phyloP scores from a whole-genome alignment of 441 rosid genomes.

The Omphalea diandra region DNA sequence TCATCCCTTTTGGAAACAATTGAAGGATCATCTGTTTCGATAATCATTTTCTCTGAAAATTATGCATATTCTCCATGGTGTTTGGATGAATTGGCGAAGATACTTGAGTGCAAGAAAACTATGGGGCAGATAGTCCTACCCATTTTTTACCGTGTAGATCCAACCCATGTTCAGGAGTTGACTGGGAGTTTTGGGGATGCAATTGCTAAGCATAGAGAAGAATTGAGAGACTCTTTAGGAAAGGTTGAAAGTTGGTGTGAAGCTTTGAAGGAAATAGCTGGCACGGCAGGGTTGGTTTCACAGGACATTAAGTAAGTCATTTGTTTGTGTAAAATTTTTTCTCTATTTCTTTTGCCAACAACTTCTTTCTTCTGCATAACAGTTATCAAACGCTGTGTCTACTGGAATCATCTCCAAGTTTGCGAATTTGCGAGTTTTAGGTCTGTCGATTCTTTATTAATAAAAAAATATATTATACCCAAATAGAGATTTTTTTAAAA shows the following conservation, averaged over 20 bases:
- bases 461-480: too few relatives aligned
- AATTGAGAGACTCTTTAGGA: not conserved
- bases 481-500: too few relatives aligned
- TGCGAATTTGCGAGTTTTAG: too few relatives aligned
- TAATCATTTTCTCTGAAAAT: constrained; percentile 4
- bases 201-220: not conserved
- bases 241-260: constrained; percentile 29
- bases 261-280: constrained; percentile 25
- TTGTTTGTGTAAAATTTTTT: not conserved
- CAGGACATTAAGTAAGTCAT: not conserved
- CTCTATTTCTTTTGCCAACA: too few relatives aligned
- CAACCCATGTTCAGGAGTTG: not conserved
- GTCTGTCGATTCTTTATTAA: too few relatives aligned
- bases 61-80: not conserved
- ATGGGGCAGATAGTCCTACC: not conserved
- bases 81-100: constrained; percentile 2
- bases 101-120: not conserved
- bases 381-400: too few relatives aligned
- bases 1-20: not conserved
- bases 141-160: constrained; percentile 4
- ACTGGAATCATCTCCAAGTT: too few relatives aligned
- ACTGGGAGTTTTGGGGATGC: not conserved
- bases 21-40: not conserved
- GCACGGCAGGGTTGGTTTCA: constrained; percentile 25
- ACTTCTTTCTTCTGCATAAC: too few relatives aligned